Evolutionary conservation across 2,329 filamentous ascomycete genomes (phyloP), one percentile per base, ranked within the genome.

Genomic region (Aspergillus luchuensis): DNA sequence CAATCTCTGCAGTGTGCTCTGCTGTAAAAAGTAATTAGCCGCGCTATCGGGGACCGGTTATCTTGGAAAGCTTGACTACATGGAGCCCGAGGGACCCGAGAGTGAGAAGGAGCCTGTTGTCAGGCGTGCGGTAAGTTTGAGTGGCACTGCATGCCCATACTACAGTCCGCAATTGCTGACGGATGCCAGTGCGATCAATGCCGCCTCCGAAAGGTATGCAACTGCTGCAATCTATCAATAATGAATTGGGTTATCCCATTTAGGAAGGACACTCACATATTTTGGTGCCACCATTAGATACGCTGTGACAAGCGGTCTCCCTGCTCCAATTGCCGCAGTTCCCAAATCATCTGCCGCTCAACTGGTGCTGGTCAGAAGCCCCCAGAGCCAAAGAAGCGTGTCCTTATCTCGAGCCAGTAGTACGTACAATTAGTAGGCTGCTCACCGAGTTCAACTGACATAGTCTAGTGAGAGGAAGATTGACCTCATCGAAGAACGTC

Each of bases 401-500:
- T 79, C 1, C 62, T 79, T 30, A 76, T 79, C 49, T 79, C 77
- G 5, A 74, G 72, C 65, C 71, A 78, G 67, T 79, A 79, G 77
- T 79, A 71, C 51, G 76, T 62, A 8, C 23, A 13, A 5, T 7
- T 2, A 28, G 19, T 13, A 13, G 11, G 3, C 36, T 41, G 13
- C 23, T 41, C 53, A 28, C 8, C 8, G 54, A 17, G 8, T 21
- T 48, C 21, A 62, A 28, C 67, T 28, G 64, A 36, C 7, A n/a
- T 2, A 1, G 55, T 21, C 15, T 49, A 83, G 81, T 70, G 82
- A 85, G 67, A 80, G 76, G 66, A 83, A 84, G 68, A 82, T 85
- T 52, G 82, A 84, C 61, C 67, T 79, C 11, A 83, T 85, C 54
- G 81, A 83, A 65, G 77, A 81, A 30, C 78, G 82, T 15, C 71